A percentile compares a stretch with the other conserved stretches of the same genome.
phyloP scores from a whole-genome alignment of 306 rosid species.

The Prunus dulcis region DNA sequence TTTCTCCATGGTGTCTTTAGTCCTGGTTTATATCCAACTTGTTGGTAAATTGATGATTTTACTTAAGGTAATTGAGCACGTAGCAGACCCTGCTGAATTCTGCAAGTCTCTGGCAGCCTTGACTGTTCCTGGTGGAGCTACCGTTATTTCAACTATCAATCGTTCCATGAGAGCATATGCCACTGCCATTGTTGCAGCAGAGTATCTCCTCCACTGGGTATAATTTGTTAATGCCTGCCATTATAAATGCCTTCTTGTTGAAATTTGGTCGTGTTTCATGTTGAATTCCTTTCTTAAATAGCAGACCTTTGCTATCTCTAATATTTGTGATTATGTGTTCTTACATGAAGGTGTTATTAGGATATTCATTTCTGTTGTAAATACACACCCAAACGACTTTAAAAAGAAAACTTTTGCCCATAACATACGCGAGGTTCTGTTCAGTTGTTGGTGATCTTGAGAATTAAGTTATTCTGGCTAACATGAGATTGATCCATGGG shows the following conservation, averaged over 20 bases:
- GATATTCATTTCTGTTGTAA: background rate
- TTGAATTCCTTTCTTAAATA: background rate
- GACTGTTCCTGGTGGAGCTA: conserved; percentile 70
- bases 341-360: background rate
- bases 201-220: conserved; percentile 92
- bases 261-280: background rate
- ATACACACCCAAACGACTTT: background rate
- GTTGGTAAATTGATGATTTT: conserved; percentile 10
- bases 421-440: no score
- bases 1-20: background rate
- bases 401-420: background rate
- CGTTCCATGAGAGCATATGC: conserved; percentile 91
- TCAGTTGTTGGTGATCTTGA: no score
- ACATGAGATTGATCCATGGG: background rate
- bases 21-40: conserved; percentile 15
- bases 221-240: conserved; percentile 6
- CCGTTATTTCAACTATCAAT: conserved; percentile 74
- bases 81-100: conserved; percentile 88
- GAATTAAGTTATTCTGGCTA: background rate
- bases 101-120: conserved; percentile 84
- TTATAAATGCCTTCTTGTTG: background rate
- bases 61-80: conserved; percentile 83
- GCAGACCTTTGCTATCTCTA: background rate
- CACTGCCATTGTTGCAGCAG: conserved; percentile 81
- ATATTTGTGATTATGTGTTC: no score